These are phyloP conservation scores for Jamesozyma rosinii DNA, from an alignment of 805 yeast species.

Conservation along the genomic window DNA sequence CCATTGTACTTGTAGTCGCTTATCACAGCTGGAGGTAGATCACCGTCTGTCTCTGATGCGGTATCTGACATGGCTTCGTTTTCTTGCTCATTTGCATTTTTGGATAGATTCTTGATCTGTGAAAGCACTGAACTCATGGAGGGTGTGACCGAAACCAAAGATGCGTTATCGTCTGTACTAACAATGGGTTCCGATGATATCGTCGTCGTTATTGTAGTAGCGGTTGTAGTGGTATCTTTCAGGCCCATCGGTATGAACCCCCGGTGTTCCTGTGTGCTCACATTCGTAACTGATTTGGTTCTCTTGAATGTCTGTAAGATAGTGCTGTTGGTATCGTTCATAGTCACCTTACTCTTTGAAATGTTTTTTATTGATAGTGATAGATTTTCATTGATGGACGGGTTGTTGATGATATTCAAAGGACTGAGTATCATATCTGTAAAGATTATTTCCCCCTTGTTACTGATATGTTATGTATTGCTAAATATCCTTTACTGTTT, in stretches of 20 bases:
- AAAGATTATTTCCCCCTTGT: too few relatives aligned
- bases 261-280: too few relatives aligned
- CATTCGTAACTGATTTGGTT: neutral
- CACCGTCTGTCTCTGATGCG: too few relatives aligned
- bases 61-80: neutral
- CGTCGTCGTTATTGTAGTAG: neutral
- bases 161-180: neutral
- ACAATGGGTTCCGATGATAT: too few relatives aligned
- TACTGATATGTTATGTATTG: too few relatives aligned
- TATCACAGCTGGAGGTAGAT: too few relatives aligned
- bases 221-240: neutral
- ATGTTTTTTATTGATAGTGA: slow-evolving; percentile 2
- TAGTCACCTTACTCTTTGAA: neutral
- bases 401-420: neutral
- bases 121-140: slow-evolving; percentile 22
- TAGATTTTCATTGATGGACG: slow-evolving; percentile 1
- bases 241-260: neutral
- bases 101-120: slow-evolving; percentile 10
- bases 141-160: slow-evolving; percentile 13
- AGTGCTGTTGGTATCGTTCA: neutral
- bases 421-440: slow-evolving; percentile 2
- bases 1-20: too few relatives aligned
- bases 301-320: neutral
- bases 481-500: too few relatives aligned
- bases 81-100: neutral